Evolutionary conservation across 75 land plant genomes (phyloP), one percentile per base, ranked within the genome.

Genomic region (Ceratopteris richardii): DNA sequence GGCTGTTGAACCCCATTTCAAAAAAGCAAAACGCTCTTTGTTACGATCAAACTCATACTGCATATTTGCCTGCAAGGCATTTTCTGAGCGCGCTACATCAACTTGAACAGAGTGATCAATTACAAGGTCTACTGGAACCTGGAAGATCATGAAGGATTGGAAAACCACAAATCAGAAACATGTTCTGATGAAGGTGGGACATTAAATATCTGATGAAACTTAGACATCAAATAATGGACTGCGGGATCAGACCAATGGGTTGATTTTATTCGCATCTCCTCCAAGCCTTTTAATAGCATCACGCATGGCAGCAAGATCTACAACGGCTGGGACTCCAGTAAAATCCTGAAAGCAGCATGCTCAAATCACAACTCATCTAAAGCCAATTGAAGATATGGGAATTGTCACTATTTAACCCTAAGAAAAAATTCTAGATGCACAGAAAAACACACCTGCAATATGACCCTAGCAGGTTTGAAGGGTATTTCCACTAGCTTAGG

Each of bases 71-170:
- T 70, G 77, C 1, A 80, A 62, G 12, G 82, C 79, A 75, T 80
- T 71, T 39, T 62, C 71, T 37, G 65, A 14, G 39, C 75, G 64
- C 23, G 71, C 75, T 6, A 80, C 82, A 71, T 80, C 82, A 40
- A 75, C 82, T 59, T 80, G 79, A 23, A 80, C 79, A 19, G 75
- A 80, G 27, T 80, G 82, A 23, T 80, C 82, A 42, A 80, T 76
- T 18, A 75, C 82, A 58, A 80, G 79, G 55, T 80, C 82, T 40
- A 80, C 72, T 44, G 82, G 82, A 43, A 79, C 73, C 82, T 74
- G 74, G 55, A 70, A 36, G n/a, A n/a, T n/a, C n/a, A n/a, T n/a
- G n/a, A n/a, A n/a, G n/a, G n/a, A n/a, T n/a, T n/a, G n/a, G 44
- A 12, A 37, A 17, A 43, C 12, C 13, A 9, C 42, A 7, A 40